Base-by-base conservation (phyloP, 495 filamentous ascomycete genomes). In the Penicillium steckii region DNA sequence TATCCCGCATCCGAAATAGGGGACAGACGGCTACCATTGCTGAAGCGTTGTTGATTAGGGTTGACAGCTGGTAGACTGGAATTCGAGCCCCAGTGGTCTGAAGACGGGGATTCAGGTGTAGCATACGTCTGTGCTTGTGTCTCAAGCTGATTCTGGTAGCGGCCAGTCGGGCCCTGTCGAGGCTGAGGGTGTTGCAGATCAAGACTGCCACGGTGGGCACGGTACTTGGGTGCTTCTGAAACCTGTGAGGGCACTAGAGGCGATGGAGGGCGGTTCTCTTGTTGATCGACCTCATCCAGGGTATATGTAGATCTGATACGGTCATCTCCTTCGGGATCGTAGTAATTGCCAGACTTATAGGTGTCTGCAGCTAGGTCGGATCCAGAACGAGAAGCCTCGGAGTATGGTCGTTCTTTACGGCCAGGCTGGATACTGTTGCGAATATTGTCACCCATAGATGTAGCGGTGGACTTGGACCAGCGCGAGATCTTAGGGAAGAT, bases 381-480 rank as follows among this genome's bases (percentile, higher is more conserved):
- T 1, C 84, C 87, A 10, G 90, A 91, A 24, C 84, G 85, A 33
- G 86, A 90, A 3, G 76, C 68, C 42, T 80, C 77, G 10, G 81
- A 85, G 33, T 71, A 73, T 13, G 80, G 75, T 13, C 76, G 77
- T 44, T 80, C 73, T 44, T 78, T 77, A 32, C 74, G 73, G 15
- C 60, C 61, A 10, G 72, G 66, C 50, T 78, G 75, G 22, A 74
- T 69, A 61, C 73, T 82, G 58, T 74, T 78, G 51, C 80, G 75
- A 55, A 75, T 72, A 42, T 76, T 75, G 56, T 81, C 74, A 12
- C 78, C 80, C 52, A 78, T 76, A n/a, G 87, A 86, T 2, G 95
- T 94, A 19, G 91, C 80, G 4, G 94, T 97, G 18, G 94, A 97
- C 70, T 94, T 92, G 3, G 93, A 97, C 94, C 94, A 99, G 25